phyloP scores from a whole-genome alignment of 345 rosid genomes.

The Eucalyptus regnans region DNA sequence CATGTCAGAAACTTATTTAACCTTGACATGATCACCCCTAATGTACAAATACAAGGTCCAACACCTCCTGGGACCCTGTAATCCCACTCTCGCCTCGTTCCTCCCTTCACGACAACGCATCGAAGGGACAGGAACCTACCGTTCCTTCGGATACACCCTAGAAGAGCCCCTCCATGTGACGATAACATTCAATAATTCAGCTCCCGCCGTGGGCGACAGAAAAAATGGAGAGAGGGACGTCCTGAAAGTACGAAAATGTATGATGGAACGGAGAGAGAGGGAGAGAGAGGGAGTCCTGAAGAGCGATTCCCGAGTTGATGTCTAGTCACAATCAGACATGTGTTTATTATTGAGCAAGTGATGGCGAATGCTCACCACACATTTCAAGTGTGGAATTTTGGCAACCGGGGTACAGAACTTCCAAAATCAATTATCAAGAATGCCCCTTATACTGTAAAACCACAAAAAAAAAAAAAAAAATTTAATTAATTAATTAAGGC shows the following conservation, averaged over 20 bases:
- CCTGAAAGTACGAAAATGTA: neutral
- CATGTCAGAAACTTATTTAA: too few relatives aligned
- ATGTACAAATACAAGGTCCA: neutral
- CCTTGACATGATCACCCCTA: fast-evolving
- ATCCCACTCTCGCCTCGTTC: neutral
- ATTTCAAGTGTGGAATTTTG: neutral
- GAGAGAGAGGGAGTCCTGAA: neutral
- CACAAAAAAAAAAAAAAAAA: too few relatives aligned
- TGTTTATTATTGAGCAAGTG: neutral
- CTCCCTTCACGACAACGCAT: neutral
- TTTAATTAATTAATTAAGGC: too few relatives aligned
- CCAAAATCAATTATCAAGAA: too few relatives aligned
- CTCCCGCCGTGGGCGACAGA: neutral
- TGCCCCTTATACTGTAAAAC: neutral
- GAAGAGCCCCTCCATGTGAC: neutral
- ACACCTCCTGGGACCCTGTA: neutral
- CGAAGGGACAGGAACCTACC: neutral
- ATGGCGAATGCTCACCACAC: neutral
- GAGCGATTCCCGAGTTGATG: neutral
- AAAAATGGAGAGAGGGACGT: neutral
- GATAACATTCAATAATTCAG: neutral
- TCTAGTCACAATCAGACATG: neutral
- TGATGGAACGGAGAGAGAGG: neutral
- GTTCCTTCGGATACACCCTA: neutral
- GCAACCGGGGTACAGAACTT: neutral